These are phyloP conservation scores for Amaranthus palmeri DNA, from an alignment of 148 eudicot genomes.

Conservation along the genomic window DNA sequence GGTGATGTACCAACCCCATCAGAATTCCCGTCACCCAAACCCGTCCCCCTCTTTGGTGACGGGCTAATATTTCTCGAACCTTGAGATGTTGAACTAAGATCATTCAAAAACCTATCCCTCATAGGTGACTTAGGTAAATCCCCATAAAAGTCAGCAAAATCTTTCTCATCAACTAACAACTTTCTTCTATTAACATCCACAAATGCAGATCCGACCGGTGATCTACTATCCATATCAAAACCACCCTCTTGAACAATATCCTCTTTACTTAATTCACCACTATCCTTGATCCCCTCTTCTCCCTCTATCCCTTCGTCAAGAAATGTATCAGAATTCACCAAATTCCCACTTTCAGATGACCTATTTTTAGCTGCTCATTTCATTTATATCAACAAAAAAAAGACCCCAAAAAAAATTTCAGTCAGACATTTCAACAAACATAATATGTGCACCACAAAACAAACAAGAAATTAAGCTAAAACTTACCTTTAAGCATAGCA, in stretches of 20 bases:
- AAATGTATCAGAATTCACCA: constrained; percentile 21
- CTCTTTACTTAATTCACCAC: constrained; percentile 21
- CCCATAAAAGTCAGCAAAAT: constrained; percentile 19
- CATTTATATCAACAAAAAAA: constrained; percentile 13
- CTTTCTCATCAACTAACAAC: constrained; percentile 19
- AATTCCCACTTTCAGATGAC: constrained; percentile 25
- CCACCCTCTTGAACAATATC: constrained; percentile 12
- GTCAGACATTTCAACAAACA: constrained; percentile 15
- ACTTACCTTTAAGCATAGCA: constrained; percentile 65
- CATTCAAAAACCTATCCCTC: constrained; percentile 29
- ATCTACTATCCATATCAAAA: constrained; percentile 17
- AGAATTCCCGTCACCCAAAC: constrained; percentile 9
- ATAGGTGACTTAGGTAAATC: constrained; percentile 26
- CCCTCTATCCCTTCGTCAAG: constrained; percentile 7
- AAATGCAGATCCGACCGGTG: constrained; percentile 21
- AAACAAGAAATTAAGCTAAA: neutral
- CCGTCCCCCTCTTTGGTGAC: constrained; percentile 22
- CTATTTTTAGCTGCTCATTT: constrained; percentile 45
- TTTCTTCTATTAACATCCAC: constrained; percentile 19
- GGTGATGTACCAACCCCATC: constrained; percentile 14
- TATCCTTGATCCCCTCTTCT: constrained; percentile 5
- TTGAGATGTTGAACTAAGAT: constrained; percentile 14
- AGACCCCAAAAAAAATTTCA: constrained; percentile 12
- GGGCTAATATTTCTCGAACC: constrained; percentile 16
- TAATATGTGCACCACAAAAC: constrained; percentile 3